phyloP scores from a whole-genome alignment of 768 basidiomycete species.

The Vararia minispora region DNA sequence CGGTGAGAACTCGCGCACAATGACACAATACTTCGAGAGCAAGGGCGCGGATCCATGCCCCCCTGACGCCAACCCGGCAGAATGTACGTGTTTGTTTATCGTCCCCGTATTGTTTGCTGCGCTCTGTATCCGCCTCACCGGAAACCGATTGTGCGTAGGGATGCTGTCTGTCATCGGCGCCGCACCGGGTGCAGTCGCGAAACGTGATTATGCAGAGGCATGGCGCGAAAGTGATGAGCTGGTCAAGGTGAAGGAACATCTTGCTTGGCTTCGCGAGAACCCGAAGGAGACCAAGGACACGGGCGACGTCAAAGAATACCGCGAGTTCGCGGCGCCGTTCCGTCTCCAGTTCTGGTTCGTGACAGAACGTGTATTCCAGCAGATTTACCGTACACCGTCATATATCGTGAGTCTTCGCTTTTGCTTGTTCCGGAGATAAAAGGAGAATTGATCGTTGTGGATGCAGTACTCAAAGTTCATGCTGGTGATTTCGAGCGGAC shows the following conservation, averaged over 20 bases:
- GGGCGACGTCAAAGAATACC: background rate
- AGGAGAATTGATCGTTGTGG: no score
- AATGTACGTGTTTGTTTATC: slow-evolving; percentile 70
- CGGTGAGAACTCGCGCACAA: slow-evolving; percentile 54
- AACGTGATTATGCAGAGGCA: no score
- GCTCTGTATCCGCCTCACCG: no score
- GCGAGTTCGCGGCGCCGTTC: background rate
- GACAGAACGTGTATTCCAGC: slow-evolving; percentile 1
- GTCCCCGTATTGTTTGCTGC: no score
- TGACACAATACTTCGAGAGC: slow-evolving; percentile 67
- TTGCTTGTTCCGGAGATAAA: no score
- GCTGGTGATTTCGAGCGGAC: slow-evolving; percentile 40
- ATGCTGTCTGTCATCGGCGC: no score
- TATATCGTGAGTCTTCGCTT: background rate
- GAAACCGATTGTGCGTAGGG: no score
- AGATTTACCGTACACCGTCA: background rate
- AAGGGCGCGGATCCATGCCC: slow-evolving; percentile 73
- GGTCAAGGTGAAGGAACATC: no score
- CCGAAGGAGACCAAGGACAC: no score
- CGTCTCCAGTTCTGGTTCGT: background rate
- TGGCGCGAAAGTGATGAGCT: no score
- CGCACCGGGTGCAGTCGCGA: no score
- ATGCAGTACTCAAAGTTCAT: slow-evolving; percentile 49
- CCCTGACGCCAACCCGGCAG: slow-evolving; percentile 63
- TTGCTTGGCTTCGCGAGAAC: no score